Evolutionary conservation across 192 early-diverging fungal genomes (phyloP), one percentile per base, ranked within the genome.

Genomic region (Ambispora gerdemannii): DNA sequence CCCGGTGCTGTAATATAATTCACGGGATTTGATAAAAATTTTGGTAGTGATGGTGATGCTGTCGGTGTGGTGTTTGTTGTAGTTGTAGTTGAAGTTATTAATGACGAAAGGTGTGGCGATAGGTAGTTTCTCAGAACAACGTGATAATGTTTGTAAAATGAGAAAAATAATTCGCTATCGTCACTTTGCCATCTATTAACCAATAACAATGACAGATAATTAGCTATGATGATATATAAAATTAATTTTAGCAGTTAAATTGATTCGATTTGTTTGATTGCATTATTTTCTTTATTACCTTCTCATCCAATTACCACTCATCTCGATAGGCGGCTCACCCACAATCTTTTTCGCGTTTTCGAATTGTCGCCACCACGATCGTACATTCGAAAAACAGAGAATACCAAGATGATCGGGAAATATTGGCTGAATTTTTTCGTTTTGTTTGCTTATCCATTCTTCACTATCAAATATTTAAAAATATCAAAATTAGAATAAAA

Each of bases 101-200:
- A n/a, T n/a, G n/a, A n/a, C n/a, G n/a, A n/a, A 6, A 78, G 31
- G 4, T 78, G 67, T 24, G 31, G 50, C 1, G 63, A 58, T 10
- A 83, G 36, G 35, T 81, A 80, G 3, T 72, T 69, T 63, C 76
- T 63, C 17, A 83, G 74, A 6, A 76, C 76, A 10, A 80, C 51
- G 38, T 84, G 80, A 52, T 84, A 84, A 51, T 84, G 80, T 11
- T 78, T 72, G 50, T 81, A 84, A 71, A 84, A 84, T 34, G 80
- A 74, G 72, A 84, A 84, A 70, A 84, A 84, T 15, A 84, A 67
- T 50, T 84, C 82, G 35, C 80, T 81, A 22, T 84, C 82, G 19
- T 84, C 82, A 58, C 78, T 80, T 55, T 81, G 82, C 82, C 82
- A 84, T 52, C 76, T 68, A 36, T 35, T 1, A 59, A 33, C 38